These are phyloP conservation scores for Fraxinus anomala DNA, from an alignment of 257 asterid genomes.

Conservation along the genomic window DNA sequence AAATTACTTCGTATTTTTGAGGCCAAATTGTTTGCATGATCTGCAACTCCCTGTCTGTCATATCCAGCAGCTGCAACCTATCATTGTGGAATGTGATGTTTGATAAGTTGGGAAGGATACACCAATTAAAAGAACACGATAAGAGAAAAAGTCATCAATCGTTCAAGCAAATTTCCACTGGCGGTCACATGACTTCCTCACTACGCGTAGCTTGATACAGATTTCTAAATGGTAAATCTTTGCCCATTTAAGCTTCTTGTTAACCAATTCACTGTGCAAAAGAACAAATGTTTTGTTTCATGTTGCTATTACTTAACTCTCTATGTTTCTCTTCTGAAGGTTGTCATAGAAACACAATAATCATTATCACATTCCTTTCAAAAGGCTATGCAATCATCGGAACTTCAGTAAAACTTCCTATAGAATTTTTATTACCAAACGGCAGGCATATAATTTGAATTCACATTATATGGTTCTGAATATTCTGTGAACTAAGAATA, in stretches of 20 bases:
- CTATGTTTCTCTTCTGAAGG: conserved; percentile 7
- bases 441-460: background rate
- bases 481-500: conserved; percentile 12
- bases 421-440: background rate
- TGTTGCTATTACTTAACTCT: background rate
- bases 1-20: conserved; percentile 80
- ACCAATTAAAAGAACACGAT: background rate
- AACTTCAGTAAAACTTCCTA: background rate
- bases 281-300: background rate
- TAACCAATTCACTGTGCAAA: conserved; percentile 17
- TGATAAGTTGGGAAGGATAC: conserved; percentile 20
- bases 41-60: conserved; percentile 91
- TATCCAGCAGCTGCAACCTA: conserved; percentile 93
- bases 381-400: background rate
- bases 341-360: background rate
- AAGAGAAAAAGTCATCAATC: background rate
- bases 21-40: conserved; percentile 90
- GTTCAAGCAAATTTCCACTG: conserved; percentile 8
- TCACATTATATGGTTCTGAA: conserved; percentile 3
- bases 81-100: conserved; percentile 30
- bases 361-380: background rate
- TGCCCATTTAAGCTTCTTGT: conserved; percentile 3
- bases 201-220: background rate
- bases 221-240: conserved; percentile 16
- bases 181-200: background rate